These are phyloP conservation scores for Domatiomyces globalis DNA, from an alignment of 2,329 filamentous ascomycete species.

Conservation along the genomic window DNA sequence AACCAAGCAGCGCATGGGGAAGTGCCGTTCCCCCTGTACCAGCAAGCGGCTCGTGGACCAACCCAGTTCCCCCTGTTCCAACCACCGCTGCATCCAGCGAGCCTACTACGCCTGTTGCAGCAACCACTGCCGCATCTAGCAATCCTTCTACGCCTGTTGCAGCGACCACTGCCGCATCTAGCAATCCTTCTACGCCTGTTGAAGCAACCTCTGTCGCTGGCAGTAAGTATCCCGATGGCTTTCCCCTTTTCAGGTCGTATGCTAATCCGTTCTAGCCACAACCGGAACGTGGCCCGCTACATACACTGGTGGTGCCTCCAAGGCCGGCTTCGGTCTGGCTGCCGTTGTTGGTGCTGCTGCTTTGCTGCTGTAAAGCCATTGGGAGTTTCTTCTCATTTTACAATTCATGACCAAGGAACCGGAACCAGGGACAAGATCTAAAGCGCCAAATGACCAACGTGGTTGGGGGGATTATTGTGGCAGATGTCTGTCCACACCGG, in stretches of 20 bases:
- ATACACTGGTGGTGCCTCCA: conserved; percentile 17
- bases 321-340: neutral
- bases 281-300: conserved; percentile 4
- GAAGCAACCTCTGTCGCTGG: conserved; percentile 1
- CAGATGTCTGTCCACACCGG: neutral
- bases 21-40: conserved; percentile 1
- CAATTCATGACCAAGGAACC: neutral
- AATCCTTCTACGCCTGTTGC: too few species aligned
- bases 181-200: conserved; percentile 1
- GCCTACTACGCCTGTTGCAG: neutral
- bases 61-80: conserved; percentile 2
- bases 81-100: neutral
- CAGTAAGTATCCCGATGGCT: neutral
- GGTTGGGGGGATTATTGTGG: neutral
- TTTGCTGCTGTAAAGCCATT: neutral
- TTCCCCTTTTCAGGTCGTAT: neutral
- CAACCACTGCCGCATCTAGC: too few species aligned
- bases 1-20: conserved; percentile 3
- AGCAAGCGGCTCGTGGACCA: neutral
- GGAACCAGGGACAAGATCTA: neutral
- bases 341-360: neutral
- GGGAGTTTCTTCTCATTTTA: neutral
- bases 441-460: neutral
- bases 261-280: conserved; percentile 3
- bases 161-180: neutral